Evolutionary conservation across 2,329 filamentous ascomycete genomes (phyloP).

Genomic region (Epicoccum sorghinum): DNA sequence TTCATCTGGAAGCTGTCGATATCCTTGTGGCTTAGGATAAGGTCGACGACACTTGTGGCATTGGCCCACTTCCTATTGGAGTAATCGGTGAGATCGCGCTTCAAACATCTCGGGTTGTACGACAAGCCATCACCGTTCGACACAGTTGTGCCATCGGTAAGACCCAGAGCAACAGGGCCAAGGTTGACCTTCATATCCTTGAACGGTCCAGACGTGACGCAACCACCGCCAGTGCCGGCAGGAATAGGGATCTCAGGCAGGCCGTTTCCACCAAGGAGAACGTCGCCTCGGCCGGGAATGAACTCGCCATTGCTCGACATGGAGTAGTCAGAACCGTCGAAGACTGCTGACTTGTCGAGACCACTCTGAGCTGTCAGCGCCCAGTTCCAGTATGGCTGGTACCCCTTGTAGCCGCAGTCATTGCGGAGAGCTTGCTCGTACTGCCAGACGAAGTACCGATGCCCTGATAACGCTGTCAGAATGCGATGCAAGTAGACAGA

Average conservation of each 20-base stretch:
- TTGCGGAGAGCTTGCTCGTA: constrained; percentile 51
- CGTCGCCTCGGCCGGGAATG: constrained; percentile 35
- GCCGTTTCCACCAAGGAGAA: constrained; percentile 25
- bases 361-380: constrained; percentile 54
- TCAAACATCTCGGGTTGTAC: constrained; percentile 37
- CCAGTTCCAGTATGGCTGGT: constrained; percentile 61
- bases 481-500: no score
- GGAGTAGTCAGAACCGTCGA: constrained; percentile 60
- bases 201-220: constrained; percentile 59
- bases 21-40: constrained; percentile 30
- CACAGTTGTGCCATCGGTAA: constrained; percentile 31
- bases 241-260: constrained; percentile 46
- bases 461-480: constrained; percentile 40
- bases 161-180: constrained; percentile 19
- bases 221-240: constrained; percentile 61
- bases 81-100: constrained; percentile 31
- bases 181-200: constrained; percentile 45
- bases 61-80: constrained; percentile 32
- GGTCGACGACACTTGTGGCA: constrained; percentile 27
- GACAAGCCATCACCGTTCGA: constrained; percentile 28
- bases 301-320: constrained; percentile 55
- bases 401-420: constrained; percentile 52
- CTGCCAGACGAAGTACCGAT: constrained; percentile 49
- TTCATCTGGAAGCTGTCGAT: constrained; percentile 38
- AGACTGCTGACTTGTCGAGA: constrained; percentile 55